Evolutionary conservation across 345 rosid species (phyloP), one percentile per base, ranked within the genome.

Genomic region (Excoecaria agallocha): DNA sequence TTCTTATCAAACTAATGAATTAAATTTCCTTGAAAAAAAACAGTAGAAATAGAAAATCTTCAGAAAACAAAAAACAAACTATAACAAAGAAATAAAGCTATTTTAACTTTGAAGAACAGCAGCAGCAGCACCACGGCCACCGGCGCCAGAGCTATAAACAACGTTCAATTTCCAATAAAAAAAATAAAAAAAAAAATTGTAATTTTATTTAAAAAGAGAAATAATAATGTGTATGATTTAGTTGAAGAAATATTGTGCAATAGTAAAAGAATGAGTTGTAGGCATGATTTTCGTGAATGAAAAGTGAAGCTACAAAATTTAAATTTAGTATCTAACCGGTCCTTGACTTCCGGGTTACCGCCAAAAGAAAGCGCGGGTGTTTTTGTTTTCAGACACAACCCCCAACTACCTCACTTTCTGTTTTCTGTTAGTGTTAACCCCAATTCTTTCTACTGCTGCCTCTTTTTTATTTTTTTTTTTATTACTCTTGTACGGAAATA

Each of bases 301-400:
- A 58, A 77, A 73, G 85, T 11, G 74, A 66, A 78, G 15, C 59
- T 57, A 74, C 61, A 49, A 12, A 19, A 46, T 30, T 8, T 25
- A 55, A 12, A 4, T 22, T 24, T 55, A 48, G 43, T 8, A 17
- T 22, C 35, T 11, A 7, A 49, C 38, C 43, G 46, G 67, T 12
- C 89, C 93, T 77, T 58, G 4, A 78, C 19, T 82, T 77, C 51
- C 88, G 94, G 89, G 73, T 86, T 85, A 82, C 91, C 91, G 88
- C 87, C 84, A 85, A 90, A 78, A 15, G 3, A 52, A 25, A 62
- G 46, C 67, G 15, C 48, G 38, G 74, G n/a, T 12, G 8, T 39
- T 41, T 8, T 3, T 45, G 1, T 6, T 43, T 8, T 6, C 16
- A 22, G 55, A 64, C 39, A 56, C 6, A 5, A 24, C 38, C 0